Evolutionary conservation across 2,329 filamentous ascomycete species (phyloP), one percentile per base, ranked within the genome.

Genomic region (Periglandula ipomoeae): DNA sequence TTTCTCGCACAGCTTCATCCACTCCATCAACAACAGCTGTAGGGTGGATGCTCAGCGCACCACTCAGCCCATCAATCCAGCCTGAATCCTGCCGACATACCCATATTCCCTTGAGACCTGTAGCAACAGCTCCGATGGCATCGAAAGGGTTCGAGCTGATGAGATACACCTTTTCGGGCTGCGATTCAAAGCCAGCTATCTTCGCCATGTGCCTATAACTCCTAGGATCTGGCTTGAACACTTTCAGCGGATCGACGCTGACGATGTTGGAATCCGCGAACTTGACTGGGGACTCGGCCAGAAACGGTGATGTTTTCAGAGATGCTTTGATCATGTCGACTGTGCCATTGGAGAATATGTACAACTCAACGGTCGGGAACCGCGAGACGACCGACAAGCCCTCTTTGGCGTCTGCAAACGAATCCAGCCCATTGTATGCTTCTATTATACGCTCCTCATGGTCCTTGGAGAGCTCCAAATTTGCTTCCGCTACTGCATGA

Each of bases 121-220:
- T 23, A 60, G 57, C 40, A 51, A 51, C 72, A 1, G 84, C 81
- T 0, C 86, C 85, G 0, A 81, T 74, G 15, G 85, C 68, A 60
- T 89, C 85, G 60, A 89, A 89, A 2, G 85, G 81, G 59, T 89
- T 89, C 1, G 79, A 78, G 55, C 76, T 85, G 5, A 90, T 73
- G 7, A 89, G 64, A 82, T 84, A 88, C 13, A 88, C 70, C 23
- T 75, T 67, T 1, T 61, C 65, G 53, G 72, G 67, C 17, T 71
- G 57, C 1, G 63, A 65, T 35, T 65, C 55, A 56, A 74, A 75
- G 3, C 74, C 74, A 2, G 73, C 69, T 32, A 69, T 68, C 53
- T 71, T 55, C 1, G 76, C 71, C 22, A 87, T 66, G 59, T 84
- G 70, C n/a, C 68, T 53, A 58, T 89, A 89, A 2, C 76, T 72